These are phyloP conservation scores for Ogataea nitratoaversa DNA, from an alignment of 805 yeast genomes.

Conservation along the genomic window DNA sequence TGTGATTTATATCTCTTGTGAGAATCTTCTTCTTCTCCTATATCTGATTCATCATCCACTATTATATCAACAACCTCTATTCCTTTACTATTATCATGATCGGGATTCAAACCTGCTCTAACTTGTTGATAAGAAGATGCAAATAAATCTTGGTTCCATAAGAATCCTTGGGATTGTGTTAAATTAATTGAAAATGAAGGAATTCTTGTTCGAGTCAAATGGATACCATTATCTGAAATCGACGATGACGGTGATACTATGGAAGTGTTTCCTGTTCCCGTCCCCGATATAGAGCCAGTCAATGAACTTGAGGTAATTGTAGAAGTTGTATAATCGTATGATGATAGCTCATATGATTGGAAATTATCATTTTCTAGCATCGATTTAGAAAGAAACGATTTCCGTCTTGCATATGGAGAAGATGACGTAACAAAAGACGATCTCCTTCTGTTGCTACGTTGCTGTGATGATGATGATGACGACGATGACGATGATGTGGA, in stretches of 20 bases:
- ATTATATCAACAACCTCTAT: conserved; percentile 26
- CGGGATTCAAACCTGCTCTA: conserved; percentile 32
- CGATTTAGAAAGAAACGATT: conserved; percentile 50
- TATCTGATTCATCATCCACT: conserved; percentile 13
- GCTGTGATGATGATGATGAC: too few relatives aligned
- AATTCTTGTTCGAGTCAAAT: conserved; percentile 12
- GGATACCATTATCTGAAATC: neutral
- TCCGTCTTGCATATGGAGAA: conserved; percentile 52
- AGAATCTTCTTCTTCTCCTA: conserved; percentile 6
- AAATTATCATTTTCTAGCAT: conserved; percentile 56
- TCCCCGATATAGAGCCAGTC: too few relatives aligned
- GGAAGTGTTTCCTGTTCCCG: neutral
- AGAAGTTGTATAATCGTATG: conserved; percentile 3
- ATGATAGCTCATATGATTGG: conserved; percentile 44
- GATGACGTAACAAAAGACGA: conserved; percentile 35
- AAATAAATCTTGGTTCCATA: conserved; percentile 74
- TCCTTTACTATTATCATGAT: conserved; percentile 15
- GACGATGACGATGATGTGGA: too few relatives aligned
- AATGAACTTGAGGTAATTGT: neutral
- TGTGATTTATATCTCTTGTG: conserved; percentile 3
- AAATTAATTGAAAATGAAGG: conserved; percentile 42
- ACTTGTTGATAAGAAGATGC: conserved; percentile 67
- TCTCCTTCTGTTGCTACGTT: conserved; percentile 22
- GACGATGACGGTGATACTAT: neutral
- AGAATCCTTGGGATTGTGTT: conserved; percentile 66